A percentile compares a stretch with the other conserved stretches of the same genome.
phyloP scores from a whole-genome alignment of 345 rosid genomes.

The Citrus glauca region DNA sequence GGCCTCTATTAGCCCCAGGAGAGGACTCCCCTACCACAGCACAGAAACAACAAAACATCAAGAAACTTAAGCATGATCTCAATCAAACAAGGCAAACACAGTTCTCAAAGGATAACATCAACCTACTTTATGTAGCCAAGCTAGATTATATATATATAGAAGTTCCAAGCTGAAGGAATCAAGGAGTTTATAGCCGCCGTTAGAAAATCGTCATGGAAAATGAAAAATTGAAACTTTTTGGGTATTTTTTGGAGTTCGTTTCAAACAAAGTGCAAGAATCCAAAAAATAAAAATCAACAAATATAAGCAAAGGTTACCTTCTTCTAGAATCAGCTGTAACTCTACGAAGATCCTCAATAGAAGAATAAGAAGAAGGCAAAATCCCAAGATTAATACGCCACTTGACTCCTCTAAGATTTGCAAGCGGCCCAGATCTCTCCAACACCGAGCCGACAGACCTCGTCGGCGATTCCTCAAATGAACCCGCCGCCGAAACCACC shows the following conservation, averaged over 20 bases:
- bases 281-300: background rate
- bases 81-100: background rate
- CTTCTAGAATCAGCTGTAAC: constrained; percentile 87
- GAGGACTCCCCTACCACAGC: background rate
- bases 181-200: background rate
- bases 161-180: background rate
- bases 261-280: background rate
- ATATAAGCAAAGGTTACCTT: constrained; percentile 36
- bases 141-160: too few relatives aligned
- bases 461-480: constrained; percentile 13
- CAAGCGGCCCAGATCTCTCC: constrained; percentile 25
- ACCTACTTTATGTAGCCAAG: too few relatives aligned
- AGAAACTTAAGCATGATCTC: background rate
- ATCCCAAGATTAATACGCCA: constrained; percentile 93
- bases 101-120: too few relatives aligned
- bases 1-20: background rate
- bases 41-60: background rate
- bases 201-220: background rate
- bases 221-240: background rate
- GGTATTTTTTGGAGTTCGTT: background rate
- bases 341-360: constrained; percentile 73
- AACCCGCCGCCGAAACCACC: background rate
- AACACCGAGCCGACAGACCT: background rate
- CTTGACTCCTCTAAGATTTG: constrained; percentile 63
- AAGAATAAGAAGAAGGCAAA: constrained; percentile 54